Base-by-base conservation (phyloP, 352 stramenopile genomes). In the Pseudoperonospora humuli region DNA sequence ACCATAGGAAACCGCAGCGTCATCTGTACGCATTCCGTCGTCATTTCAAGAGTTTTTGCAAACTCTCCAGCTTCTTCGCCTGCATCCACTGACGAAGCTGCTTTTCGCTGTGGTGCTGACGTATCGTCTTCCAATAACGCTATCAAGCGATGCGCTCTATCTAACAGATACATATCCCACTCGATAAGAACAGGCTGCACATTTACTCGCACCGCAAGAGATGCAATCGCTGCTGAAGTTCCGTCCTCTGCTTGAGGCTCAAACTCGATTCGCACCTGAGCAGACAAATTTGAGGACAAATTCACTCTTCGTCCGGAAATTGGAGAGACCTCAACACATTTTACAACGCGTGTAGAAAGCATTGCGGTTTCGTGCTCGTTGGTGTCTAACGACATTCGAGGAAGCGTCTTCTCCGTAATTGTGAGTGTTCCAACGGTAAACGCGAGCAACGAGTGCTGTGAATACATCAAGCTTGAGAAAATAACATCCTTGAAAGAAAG, bases 161-260 rank as follows among this genome's bases (percentile, higher is more conserved):
- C 75, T 15, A 94, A 57, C 26, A 94, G 52, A 54, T 89, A 83
- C 80, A 92, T 88, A 66, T 94, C 82, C 67, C 67, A 90, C 61
- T 94, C 82, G 7, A 94, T 39, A 1, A 89, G 41, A 31, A 94
- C 58, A 5, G 82, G 80, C 24, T 91, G 82, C 2, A 69, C 58
- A 29, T 86, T 82, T 28, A 90, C 60, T 41, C 75, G 67, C n/a
- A 91, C 49, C 7, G 64, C 54, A 13, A 88, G 42, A 3, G 62
- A 75, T 21, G 78, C 51, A 15, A 71, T 58, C 14, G 37, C 48
- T n/a, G 42, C 47, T 14, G 33, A 32, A 17, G 57, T 41, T 3
- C 37, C 41, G 5, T 64, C 64, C 13, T 60, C 58, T 5, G 11
- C 13, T 32, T 57, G 57, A 10, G 61, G 35, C 11, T 74, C 67